phyloP scores from a whole-genome alignment of 805 yeast genomes.

The Hanseniaspora vineae region DNA sequence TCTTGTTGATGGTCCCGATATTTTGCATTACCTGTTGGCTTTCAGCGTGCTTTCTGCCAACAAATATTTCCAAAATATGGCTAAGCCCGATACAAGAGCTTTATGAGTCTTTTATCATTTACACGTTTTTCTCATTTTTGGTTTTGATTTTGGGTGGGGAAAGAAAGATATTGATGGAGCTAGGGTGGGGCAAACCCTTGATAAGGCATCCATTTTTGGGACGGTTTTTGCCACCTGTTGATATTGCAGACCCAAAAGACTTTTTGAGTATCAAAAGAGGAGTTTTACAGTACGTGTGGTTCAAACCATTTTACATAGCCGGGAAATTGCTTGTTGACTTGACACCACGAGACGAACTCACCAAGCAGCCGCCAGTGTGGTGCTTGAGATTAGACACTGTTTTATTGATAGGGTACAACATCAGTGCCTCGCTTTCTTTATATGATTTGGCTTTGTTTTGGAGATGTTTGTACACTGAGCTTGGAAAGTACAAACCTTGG shows the following conservation, averaged over 20 bases:
- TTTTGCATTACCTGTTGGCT: constrained; percentile 56
- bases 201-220: constrained; percentile 46
- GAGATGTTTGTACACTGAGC: constrained; percentile 73
- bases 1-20: constrained; percentile 69
- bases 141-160: constrained; percentile 89
- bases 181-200: constrained; percentile 60
- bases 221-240: constrained; percentile 43
- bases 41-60: constrained; percentile 32
- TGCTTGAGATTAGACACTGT: constrained; percentile 37
- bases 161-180: constrained; percentile 55
- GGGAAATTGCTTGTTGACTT: constrained; percentile 33
- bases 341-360: constrained; percentile 32
- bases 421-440: constrained; percentile 68
- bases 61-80: constrained; percentile 29
- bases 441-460: constrained; percentile 84
- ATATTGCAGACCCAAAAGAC: constrained; percentile 75
- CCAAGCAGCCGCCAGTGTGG: constrained; percentile 25
- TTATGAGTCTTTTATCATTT: constrained; percentile 92
- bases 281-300: constrained; percentile 87
- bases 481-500: constrained; percentile 73
- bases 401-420: constrained; percentile 61
- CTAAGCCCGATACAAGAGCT: constrained; percentile 75
- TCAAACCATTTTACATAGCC: constrained; percentile 71
- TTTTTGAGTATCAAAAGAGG: constrained; percentile 71
- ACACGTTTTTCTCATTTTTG: constrained; percentile 76